Evolutionary conservation across 306 rosid species (phyloP), one percentile per base, ranked within the genome.

Genomic region (Dalbergia oliveri): DNA sequence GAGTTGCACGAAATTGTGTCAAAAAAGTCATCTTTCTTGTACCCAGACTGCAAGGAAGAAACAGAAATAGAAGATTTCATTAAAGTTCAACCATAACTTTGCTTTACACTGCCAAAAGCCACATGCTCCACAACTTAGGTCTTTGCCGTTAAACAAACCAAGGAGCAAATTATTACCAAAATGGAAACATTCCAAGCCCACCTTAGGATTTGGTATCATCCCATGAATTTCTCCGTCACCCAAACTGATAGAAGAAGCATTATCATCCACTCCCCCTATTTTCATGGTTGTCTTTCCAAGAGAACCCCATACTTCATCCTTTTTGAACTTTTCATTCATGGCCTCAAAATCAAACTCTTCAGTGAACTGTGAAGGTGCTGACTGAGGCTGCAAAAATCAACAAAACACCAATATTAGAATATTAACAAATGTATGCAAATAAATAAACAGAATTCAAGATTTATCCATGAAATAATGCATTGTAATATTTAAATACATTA

Each of bases 321-420:
- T 90, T 43, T 85, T 93, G 86, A 90, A 91, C 87, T 90, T 91
- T 76, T 93, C 92, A 51, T 93, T 88, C 98, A 93, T 93, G 75
- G 97, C 93, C 39, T 15, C 85, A 85, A 93, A 91, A 84, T 93
- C 93, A 80, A 91, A 93, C 77, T 93, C 98, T 83, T 91, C 97
- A 41, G 84, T 86, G 80, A 82, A 93, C 79, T 86, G 85, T 61
- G 79, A 49, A 49, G 84, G 57, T 60, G 85, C 49, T 81, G 72
- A 69, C 34, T 49, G 75, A 75, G 80, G 81, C 84, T 81, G 86
- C 81, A 82, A 64, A 63, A 68, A 26, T 16, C 18, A 66, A 64
- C 43, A 33, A 41, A 5, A 41, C 3, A 35, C 14, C 5, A 61
- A 35, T 47, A 50, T 44, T 50, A 53, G 15, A 43, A 72, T 53